Conservation (phyloP, 148 eudicot genomes). For the Chenopodium berlandieri region DNA sequence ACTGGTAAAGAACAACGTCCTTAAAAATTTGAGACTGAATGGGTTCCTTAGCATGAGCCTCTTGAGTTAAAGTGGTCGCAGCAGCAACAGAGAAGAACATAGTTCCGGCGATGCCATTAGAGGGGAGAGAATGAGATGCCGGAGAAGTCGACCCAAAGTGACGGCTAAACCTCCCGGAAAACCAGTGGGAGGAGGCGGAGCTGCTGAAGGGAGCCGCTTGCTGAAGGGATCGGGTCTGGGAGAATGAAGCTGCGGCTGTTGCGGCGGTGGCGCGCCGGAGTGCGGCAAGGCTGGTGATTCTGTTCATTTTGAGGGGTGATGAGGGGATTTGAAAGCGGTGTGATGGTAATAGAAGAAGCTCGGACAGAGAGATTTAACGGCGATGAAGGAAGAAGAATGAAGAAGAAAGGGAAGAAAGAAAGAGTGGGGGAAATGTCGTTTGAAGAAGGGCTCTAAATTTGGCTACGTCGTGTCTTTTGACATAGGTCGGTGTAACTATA, state of each 20-base stretch:
- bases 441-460: background rate
- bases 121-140: slow-evolving; percentile 20
- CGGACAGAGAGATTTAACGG: background rate
- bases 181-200: background rate
- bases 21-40: slow-evolving; percentile 31
- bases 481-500: too few species aligned
- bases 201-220: slow-evolving; percentile 8
- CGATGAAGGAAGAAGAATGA: background rate
- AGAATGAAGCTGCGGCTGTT: slow-evolving; percentile 6
- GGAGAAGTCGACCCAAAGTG: slow-evolving; percentile 7
- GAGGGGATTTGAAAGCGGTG: background rate
- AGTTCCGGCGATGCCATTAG: slow-evolving; percentile 33
- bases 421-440: background rate
- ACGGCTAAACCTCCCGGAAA: background rate
- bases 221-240: slow-evolving; percentile 7
- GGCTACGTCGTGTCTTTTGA: background rate
- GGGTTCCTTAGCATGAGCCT: slow-evolving; percentile 55
- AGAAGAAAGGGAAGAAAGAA: background rate
- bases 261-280: slow-evolving; percentile 19
- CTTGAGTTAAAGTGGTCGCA: slow-evolving; percentile 31
- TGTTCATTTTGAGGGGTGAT: background rate
- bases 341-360: background rate
- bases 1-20: slow-evolving; percentile 88
- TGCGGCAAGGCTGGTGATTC: slow-evolving; percentile 22
- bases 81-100: slow-evolving; percentile 47